phyloP scores from a whole-genome alignment of 208 protist genomes.

The Acanthamoeba rhysodes region DNA sequence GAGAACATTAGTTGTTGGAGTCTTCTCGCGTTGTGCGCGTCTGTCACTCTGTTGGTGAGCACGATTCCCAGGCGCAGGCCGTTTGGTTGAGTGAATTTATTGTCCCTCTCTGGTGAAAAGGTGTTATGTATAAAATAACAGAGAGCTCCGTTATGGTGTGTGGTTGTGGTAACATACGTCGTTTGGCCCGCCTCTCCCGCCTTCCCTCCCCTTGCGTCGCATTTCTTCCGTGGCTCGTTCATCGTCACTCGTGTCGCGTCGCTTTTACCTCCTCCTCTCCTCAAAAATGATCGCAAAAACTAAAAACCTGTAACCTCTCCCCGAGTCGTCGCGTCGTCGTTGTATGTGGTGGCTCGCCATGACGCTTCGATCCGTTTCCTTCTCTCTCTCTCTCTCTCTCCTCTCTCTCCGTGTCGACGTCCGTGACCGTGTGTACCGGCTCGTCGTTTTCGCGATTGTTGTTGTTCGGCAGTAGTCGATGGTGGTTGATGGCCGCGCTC shows the following conservation, averaged over 20 bases:
- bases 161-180: no score
- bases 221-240: not conserved
- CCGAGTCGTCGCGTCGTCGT: not conserved
- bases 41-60: no score
- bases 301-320: not conserved
- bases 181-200: no score
- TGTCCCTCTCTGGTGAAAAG: no score
- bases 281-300: conserved; percentile 14
- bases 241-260: not conserved
- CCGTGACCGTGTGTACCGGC: not conserved
- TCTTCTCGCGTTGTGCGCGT: no score
- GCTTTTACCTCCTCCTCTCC: not conserved
- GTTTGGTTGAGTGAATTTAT: no score
- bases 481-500: not conserved
- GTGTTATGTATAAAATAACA: no score
- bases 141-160: no score
- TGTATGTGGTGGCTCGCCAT: not conserved
- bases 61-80: no score
- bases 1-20: no score
- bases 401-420: not conserved
- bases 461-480: not conserved
- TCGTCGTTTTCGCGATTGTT: conserved; percentile 1
- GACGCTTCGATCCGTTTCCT: not conserved
- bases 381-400: not conserved
- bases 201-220: no score